Base-by-base conservation (phyloP, 306 rosid species). In the Dalbergia cochinchinensis region DNA sequence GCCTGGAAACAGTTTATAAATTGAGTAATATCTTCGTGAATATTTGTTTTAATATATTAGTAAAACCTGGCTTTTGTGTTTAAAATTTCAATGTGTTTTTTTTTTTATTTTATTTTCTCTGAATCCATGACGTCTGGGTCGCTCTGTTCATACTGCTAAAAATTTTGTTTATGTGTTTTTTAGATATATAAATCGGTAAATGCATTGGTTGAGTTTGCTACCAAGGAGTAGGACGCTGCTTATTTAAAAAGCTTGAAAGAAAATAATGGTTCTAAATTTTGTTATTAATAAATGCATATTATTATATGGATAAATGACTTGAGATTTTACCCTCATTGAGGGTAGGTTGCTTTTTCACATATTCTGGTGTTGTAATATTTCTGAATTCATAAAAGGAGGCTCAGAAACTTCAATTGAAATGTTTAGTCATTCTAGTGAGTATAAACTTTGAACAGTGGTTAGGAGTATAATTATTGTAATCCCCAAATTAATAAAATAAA, bases 21-120 rank as follows among this genome's bases (percentile, higher is more conserved):
- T 16, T 59, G 10, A 19, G 48, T 20, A 65, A 53, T 50, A 51
- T 65, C 35, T 71, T 22, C 7, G 65, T 71, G 48, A 5, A 68
- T 5, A 6, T 51, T 74, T 65, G 69, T 22, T 68, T 74, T 62
- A 74, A 11, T 62, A 61, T 42, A 62, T 68, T 54, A 54, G 51
- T 51, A 39, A 68, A 63, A 41, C 10, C 34, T 33, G 65, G 48
- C 26, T 58, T 73, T 65, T 20, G 60, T 67, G 12, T 68, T 67
- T 10, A 67, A 12, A 16, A 67, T 54, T 71, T 78, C 44, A 48
- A 20, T 22, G 39, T 42, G 6, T 55, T 50, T 2, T 50, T 11
- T n/a, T n/a, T n/a, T n/a, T n/a, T n/a, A n/a, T n/a, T n/a, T 48
- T 22, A 35, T 50, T 51, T 5, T 44, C 31, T 44, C 51, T 5